Conservation (phyloP, 805 yeast genomes). For the Candida glaebosa region DNA sequence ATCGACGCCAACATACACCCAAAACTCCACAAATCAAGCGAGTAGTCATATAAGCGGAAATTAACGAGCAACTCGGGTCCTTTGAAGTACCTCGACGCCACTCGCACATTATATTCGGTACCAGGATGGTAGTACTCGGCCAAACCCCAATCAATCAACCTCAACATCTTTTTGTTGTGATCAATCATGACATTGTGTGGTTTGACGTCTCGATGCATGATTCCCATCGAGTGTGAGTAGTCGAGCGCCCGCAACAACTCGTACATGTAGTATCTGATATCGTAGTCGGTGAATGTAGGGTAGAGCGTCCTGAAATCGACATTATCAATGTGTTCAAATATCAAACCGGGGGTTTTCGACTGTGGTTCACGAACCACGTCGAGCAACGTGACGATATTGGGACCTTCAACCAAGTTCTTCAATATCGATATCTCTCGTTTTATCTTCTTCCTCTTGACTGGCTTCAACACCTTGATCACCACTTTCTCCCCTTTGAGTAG, state of each 20-base stretch:
- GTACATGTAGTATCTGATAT: conserved; percentile 78
- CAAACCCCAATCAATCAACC: conserved; percentile 93
- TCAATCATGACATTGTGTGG: conserved; percentile 97
- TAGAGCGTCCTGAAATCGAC: conserved; percentile 83
- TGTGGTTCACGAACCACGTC: conserved; percentile 88
- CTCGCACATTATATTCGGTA: conserved; percentile 87
- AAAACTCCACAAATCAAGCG: conserved; percentile 89
- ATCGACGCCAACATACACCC: conserved; percentile 93
- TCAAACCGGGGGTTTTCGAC: conserved; percentile 81
- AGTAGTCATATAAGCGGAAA: conserved; percentile 83
- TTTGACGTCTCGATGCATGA: conserved; percentile 75
- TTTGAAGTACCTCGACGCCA: conserved; percentile 88
- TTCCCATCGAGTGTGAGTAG: conserved; percentile 89
- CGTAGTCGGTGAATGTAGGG: conserved; percentile 71
- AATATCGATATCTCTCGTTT: conserved; percentile 86
- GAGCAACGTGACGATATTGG: conserved; percentile 68
- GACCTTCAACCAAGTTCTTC: conserved; percentile 80
- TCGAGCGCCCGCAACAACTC: conserved; percentile 81
- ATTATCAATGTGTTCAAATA: conserved; percentile 82
- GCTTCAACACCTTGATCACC: conserved; percentile 89
- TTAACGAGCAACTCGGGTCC: conserved; percentile 91
- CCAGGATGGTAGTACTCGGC: conserved; percentile 93
- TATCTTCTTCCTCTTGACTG: conserved; percentile 89
- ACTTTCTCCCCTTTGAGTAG: conserved; percentile 57
- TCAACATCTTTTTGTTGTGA: conserved; percentile 61